Base-by-base conservation (phyloP, 148 eudicot species). In the Chenopodium berlandieri region DNA sequence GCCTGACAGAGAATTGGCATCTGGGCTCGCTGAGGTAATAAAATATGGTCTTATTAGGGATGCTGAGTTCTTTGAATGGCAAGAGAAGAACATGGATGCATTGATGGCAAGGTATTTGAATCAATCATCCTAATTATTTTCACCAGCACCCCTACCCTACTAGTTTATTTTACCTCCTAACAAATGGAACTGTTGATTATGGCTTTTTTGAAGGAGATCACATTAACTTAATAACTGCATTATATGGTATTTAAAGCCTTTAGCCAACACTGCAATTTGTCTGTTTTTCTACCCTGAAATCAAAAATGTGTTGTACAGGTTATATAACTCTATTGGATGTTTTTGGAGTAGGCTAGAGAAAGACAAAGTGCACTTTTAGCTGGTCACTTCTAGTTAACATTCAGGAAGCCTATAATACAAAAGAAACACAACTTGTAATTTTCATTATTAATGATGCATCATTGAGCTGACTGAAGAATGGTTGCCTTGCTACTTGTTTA, bases 31-130 rank as follows among this genome's bases (percentile, higher is more conserved):
- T 20, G 99, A 97, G 85, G 98, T 97, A 19, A 88, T 97, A 37
- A 97, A 97, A 77, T 94, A 90, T 84, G 99, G 99, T 76, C 95
- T 96, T 50, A 92, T 94, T 54, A 90, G 99, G 86, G 99, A 94
- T 87, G 89, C 97, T 82, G 92, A 88, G 48, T 94, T 96, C 87
- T 96, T 94, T 74, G 95, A 91, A 87, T 96, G 99, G 99, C 99
- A 90, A 85, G 99, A 96, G 87, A 88, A 92, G 84, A 94, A 96
- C 73, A 90, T 94, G 97, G 82, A 83, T 54, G 90, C 92, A 78
- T 86, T 97, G 73, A 82, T 97, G 86, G 88, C 97, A 63, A 97
- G 99, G 99, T 94, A 84, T 71, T 16, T 60, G 73, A 81, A 34
- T 44, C 14, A 27, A 48, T 66, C 34, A 66, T 27, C 44, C 17